phyloP scores from a whole-genome alignment of 2,329 filamentous ascomycete genomes.

The Trichophyton simii region DNA sequence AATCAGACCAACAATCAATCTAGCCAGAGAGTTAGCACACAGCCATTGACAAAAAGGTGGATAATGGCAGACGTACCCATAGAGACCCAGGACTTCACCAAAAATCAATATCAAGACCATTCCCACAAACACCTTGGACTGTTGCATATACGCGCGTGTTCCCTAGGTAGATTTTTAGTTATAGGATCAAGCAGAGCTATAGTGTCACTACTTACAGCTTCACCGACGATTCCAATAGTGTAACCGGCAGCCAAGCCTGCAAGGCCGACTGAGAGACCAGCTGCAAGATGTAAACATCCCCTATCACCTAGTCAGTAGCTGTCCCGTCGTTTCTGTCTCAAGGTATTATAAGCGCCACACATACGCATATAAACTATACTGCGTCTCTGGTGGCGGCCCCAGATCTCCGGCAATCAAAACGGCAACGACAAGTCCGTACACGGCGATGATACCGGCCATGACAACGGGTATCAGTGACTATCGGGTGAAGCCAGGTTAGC shows the following conservation, averaged over 20 bases:
- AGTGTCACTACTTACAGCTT: constrained; percentile 48
- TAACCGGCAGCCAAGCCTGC: constrained; percentile 91
- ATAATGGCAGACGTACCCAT: constrained; percentile 60
- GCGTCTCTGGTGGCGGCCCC: constrained; percentile 51
- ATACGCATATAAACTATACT: constrained; percentile 76
- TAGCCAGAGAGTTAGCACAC: constrained; percentile 24
- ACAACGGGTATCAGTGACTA: constrained; percentile 45
- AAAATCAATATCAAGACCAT: constrained; percentile 99
- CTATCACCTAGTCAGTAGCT: constrained; percentile 32
- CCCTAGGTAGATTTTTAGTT: constrained; percentile 37
- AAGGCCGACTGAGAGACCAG: constrained; percentile 80
- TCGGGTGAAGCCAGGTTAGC: constrained; percentile 13
- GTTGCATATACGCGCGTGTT: constrained; percentile 89
- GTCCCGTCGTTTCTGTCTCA: neutral
- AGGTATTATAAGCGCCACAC: constrained; percentile 27
- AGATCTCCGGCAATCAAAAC: constrained; percentile 92
- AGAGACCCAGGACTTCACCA: constrained; percentile 89
- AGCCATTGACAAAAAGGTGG: constrained; percentile 36
- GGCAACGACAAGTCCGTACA: constrained; percentile 92
- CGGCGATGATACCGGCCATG: constrained; percentile 98
- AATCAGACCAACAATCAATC: constrained; percentile 80
- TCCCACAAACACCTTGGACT: constrained; percentile 90
- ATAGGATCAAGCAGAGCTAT: neutral
- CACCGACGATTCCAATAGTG: constrained; percentile 89
- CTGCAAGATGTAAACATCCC: constrained; percentile 86